Evolutionary conservation across 2,329 filamentous ascomycete genomes (phyloP), one percentile per base, ranked within the genome.

Genomic region (Arthrobotrys conoides): DNA sequence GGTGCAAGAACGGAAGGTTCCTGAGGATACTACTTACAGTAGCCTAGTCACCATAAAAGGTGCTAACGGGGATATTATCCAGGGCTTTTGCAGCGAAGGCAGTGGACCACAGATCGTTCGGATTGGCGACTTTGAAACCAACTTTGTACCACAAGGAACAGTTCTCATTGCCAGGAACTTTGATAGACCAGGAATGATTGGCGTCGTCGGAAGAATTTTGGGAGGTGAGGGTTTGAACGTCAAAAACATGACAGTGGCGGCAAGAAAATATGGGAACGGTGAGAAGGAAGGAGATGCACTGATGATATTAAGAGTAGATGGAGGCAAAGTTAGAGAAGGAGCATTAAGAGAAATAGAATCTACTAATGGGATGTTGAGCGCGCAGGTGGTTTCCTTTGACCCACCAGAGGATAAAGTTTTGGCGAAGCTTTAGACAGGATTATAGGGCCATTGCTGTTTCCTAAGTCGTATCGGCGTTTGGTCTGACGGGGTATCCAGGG

Each of bases 141-240:
- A 89, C 3, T 95, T 96, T 80, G 87, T 89, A 10, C 92, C 92
- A 0, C 88, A 91, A 76, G 92, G 92, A 0, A 93, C 89, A 0
- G 84, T 95, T 75, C 86, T 94, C n/a, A 91, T 95, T 76, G 88
- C 93, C 82, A 89, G 93, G 82, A 95, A 95, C 85, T 94, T 92
- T 82, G 92, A 96, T 82, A 88, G 90, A 80, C 92, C 92, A 0
- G 93, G 93, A 10, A 94, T 94, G 86, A 95, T 96, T 83, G 93
- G 93, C 1, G 89, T 90, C 44, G 92, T 96, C 1, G 93, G 93
- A 0, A 90, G 87, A 73, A 87, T 90, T 65, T 85, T 95, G 27
- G 93, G 92, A 0, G 87, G 87, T 44, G 88, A 91, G 44, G 90
- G 89, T 0, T 90, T 96, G 66, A 96, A 96, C 82, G 93, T 95